Percentiles rank a stretch among this genome's conserved stretches.
Conservation (phyloP, 768 basidiomycete genomes). For the Amanita muscaria region DNA sequence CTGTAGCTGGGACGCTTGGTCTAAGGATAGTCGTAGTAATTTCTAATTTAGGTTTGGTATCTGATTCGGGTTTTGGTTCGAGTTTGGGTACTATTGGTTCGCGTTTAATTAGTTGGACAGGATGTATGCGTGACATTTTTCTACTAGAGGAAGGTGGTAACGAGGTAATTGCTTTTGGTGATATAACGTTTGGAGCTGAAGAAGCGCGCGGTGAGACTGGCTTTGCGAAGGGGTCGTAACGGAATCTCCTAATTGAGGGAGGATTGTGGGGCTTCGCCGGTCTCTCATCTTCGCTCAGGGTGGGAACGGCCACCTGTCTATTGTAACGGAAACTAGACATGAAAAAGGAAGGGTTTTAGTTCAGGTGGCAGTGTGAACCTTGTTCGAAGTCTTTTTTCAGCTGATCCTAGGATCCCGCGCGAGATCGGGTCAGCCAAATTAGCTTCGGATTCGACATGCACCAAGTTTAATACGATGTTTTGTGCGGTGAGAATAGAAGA, state of each 20-base stretch:
- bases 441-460: constrained; percentile 17
- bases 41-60: constrained; percentile 2
- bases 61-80: background rate
- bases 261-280: background rate
- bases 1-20: constrained; percentile 13
- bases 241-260: too few species aligned
- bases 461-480: constrained; percentile 15
- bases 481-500: constrained; percentile 9
- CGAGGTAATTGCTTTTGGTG: too few species aligned
- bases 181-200: constrained; percentile 1
- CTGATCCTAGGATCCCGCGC: constrained; percentile 13
- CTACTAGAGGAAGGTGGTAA: too few species aligned
- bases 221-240: too few species aligned
- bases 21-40: background rate
- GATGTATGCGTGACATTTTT: background rate
- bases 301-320: background rate
- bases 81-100: too few species aligned
- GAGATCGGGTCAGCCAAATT: constrained; percentile 29
- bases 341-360: constrained; percentile 8
- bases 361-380: constrained; percentile 13
- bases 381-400: background rate
- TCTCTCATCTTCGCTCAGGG: background rate
- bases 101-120: background rate
- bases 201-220: background rate
- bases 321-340: constrained; percentile 4